A percentile compares a stretch with the other conserved stretches of the same genome.
Evolutionary conservation across 2,329 filamentous ascomycete species (phyloP).

Genomic region (Penicillium sp.): DNA sequence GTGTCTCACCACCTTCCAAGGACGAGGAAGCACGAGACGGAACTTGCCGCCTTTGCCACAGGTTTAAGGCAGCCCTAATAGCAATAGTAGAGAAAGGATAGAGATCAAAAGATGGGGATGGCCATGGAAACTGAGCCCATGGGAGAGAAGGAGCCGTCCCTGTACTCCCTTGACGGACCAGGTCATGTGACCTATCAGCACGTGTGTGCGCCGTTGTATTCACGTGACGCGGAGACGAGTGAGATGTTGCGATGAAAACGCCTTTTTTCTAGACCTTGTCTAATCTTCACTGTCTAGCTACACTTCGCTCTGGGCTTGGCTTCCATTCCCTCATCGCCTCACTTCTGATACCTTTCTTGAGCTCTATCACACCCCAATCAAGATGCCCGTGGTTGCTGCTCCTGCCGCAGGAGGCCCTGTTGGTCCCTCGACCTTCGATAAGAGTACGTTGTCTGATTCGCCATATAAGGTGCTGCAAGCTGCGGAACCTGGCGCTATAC

Average conservation of each 20-base stretch:
- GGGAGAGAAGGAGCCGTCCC: slow-evolving; percentile 19
- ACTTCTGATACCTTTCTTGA: not conserved
- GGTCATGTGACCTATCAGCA: slow-evolving; percentile 18
- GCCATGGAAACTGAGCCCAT: slow-evolving; percentile 24
- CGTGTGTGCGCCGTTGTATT: slow-evolving; percentile 17
- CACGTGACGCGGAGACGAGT: slow-evolving; percentile 23
- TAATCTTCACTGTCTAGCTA: not conserved
- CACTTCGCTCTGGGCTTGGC: slow-evolving; percentile 1
- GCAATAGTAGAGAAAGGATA: slow-evolving; percentile 16
- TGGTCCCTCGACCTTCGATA: slow-evolving; percentile 62
- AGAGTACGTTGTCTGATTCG: slow-evolving; percentile 49
- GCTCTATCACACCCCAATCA: slow-evolving; percentile 12
- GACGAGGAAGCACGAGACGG: slow-evolving; percentile 27
- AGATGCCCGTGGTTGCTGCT: slow-evolving; percentile 55
- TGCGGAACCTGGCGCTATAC: not conserved
- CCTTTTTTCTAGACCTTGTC: not conserved
- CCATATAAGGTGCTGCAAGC: not conserved
- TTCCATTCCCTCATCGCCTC: not conserved
- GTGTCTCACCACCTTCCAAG: slow-evolving; percentile 23
- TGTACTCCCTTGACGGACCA: slow-evolving; percentile 22
- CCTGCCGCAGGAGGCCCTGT: slow-evolving; percentile 48
- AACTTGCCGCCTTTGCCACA: slow-evolving; percentile 27
- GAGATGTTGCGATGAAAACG: slow-evolving; percentile 16
- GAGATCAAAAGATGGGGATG: slow-evolving; percentile 20
- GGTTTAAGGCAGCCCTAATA: slow-evolving; percentile 26